Conservation (phyloP, 2,329 filamentous ascomycete genomes). For the Elsinoe fawcettii region DNA sequence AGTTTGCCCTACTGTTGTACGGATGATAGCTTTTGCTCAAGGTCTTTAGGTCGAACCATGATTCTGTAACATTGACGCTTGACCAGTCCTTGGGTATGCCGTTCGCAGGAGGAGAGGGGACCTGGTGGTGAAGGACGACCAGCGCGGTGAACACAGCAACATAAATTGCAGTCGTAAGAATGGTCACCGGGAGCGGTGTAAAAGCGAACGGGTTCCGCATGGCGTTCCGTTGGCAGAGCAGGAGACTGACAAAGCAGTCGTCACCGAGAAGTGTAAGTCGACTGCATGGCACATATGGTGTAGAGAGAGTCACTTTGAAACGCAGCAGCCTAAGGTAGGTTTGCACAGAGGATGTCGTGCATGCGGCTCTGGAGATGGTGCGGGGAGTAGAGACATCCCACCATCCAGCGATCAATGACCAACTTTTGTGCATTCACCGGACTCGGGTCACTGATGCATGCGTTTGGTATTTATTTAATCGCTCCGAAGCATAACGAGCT, state of each 20-base stretch:
- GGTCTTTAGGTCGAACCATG: slow-evolving; percentile 73
- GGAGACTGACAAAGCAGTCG: neutral
- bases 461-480: neutral
- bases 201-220: slow-evolving; percentile 56
- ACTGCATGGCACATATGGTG: neutral
- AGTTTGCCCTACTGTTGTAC: slow-evolving; percentile 79
- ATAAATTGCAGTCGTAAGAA: slow-evolving; percentile 71
- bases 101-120: slow-evolving; percentile 64
- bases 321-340: neutral
- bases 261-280: neutral
- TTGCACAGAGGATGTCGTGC: neutral
- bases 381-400: neutral
- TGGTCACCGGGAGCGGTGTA: slow-evolving; percentile 68
- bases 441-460: no score
- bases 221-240: neutral
- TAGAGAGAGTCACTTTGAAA: neutral
- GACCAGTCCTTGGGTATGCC: slow-evolving; percentile 40
- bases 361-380: neutral
- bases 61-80: slow-evolving; percentile 74
- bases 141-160: slow-evolving; percentile 63
- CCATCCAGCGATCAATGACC: no score
- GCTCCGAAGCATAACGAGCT: neutral
- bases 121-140: slow-evolving; percentile 66
- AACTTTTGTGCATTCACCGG: no score
- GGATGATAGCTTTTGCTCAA: slow-evolving; percentile 75